Conservation (phyloP, 345 rosid species). For the Pugionium dolabratum region DNA sequence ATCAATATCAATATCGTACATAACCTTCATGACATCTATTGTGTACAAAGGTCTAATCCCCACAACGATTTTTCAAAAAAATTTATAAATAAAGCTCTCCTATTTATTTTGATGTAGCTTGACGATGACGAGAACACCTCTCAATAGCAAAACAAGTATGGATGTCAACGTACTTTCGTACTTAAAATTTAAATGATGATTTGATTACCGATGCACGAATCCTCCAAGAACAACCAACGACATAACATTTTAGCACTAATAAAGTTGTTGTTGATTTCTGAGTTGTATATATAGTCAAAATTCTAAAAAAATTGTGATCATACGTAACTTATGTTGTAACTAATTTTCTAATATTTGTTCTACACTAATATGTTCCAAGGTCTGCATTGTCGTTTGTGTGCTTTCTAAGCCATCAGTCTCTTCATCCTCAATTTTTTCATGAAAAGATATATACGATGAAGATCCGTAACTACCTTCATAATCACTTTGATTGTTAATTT, state of each 20-base stretch:
- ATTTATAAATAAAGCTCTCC: not conserved
- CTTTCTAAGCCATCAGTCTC: too few relatives aligned
- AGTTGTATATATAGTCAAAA: not conserved
- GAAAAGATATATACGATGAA: too few relatives aligned
- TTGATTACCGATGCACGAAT: not conserved
- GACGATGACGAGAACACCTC: constrained; percentile 3
- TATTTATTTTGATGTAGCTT: not conserved
- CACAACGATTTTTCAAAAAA: not conserved
- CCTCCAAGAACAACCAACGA: not conserved
- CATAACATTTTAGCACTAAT: not conserved
- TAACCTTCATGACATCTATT: not conserved
- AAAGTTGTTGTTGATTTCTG: not conserved
- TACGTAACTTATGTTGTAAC: not conserved
- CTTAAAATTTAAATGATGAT: not conserved
- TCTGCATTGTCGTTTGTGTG: not conserved
- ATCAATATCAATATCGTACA: constrained; percentile 1
- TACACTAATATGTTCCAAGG: not conserved
- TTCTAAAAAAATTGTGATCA: constrained; percentile 4
- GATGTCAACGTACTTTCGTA: not conserved
- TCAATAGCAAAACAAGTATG: not conserved
- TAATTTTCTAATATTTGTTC: not conserved
- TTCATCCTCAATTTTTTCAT: too few relatives aligned
- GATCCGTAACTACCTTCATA: too few relatives aligned
- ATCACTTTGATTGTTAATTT: not conserved
- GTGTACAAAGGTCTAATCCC: constrained; percentile 1